Evolutionary conservation across 768 basidiomycete genomes (phyloP), one percentile per base, ranked within the genome.

Genomic region (Suillus fuscotomentosus): DNA sequence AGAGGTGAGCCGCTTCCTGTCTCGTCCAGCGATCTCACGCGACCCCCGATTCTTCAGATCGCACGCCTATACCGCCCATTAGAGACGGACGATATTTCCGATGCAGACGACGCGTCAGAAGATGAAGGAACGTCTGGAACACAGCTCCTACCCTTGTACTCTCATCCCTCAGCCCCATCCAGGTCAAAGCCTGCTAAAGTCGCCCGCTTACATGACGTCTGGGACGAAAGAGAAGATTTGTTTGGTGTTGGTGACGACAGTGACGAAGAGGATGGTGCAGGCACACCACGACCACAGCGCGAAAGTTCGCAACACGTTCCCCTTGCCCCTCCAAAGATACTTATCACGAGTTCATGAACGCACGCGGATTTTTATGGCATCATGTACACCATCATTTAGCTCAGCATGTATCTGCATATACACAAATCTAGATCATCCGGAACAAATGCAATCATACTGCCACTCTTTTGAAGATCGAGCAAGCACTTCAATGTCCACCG

Each of bases 191-290:
- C 68, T 53, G 14, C 65, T 61, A 67, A 79, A 72, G 66, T 68
- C 67, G 39, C 71, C 60, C 82, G 82, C 22, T 77, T 90, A 51
- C 80, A 81, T 17, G 82, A 90, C 72, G 86, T 89, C 51, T 93
- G 91, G 91, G 88, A 92, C 66, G 89, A 90, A 68, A 83, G 86
- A 34, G 91, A 94, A 75, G 90, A 92, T 62, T 66, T 90, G 41
- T 91, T 93, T 72, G 86, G 81, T 50, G 80, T 91, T 60, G 90
- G 87, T 5, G 84, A 82, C 11, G 85, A 86, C 65, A 86, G 86
- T 68, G 87, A 88, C 57, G 79, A 83, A 22, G 88, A 90, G 63
- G 78, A 79, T 54, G 66, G 73, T 41, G 63, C 53, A 10, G 51
- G 66, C 31, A 63, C 67, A 36, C 57, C 65, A 15, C 60, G 53